phyloP scores from a whole-genome alignment of 305 asterid species.

The Fraxinus sp. region DNA sequence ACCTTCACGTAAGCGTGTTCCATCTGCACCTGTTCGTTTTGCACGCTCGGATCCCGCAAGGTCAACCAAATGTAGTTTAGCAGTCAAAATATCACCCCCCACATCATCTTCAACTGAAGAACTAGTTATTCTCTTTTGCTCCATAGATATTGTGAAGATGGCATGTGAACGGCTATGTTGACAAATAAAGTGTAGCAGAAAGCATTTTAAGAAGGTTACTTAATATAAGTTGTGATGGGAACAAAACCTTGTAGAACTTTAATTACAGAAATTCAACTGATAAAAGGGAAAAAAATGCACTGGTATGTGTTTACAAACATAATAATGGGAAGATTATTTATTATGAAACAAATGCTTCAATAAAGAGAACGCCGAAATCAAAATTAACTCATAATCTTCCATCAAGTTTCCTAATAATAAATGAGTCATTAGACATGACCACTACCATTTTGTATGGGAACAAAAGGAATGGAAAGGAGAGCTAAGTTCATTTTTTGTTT shows the following conservation, averaged over 20 bases:
- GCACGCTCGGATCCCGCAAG: slow-evolving; percentile 99
- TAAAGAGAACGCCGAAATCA: not conserved
- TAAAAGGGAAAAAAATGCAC: not conserved
- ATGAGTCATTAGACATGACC: not conserved
- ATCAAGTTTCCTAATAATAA: not conserved
- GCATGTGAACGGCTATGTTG: slow-evolving; percentile 87
- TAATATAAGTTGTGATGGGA: not conserved
- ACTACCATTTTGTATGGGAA: not conserved
- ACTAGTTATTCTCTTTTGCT: slow-evolving; percentile 60
- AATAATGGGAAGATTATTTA: not conserved
- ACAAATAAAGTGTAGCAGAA: slow-evolving; percentile 18
- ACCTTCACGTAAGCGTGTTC: slow-evolving; percentile 89
- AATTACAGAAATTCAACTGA: not conserved
- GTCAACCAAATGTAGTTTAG: slow-evolving; percentile 96
- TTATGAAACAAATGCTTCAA: not conserved
- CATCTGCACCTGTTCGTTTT: slow-evolving; percentile 97
- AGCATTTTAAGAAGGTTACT: slow-evolving; percentile 12
- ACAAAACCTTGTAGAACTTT: not conserved
- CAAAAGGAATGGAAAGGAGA: not conserved
- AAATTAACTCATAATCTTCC: not conserved
- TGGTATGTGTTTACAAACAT: not conserved
- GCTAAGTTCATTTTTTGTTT: not conserved
- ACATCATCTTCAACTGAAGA: slow-evolving; percentile 53
- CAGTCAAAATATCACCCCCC: slow-evolving; percentile 73
- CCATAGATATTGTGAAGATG: slow-evolving; percentile 88